Evolutionary conservation across 805 yeast genomes (phyloP), one percentile per base, ranked within the genome.

Genomic region (Wickerhamomyces tratensis): DNA sequence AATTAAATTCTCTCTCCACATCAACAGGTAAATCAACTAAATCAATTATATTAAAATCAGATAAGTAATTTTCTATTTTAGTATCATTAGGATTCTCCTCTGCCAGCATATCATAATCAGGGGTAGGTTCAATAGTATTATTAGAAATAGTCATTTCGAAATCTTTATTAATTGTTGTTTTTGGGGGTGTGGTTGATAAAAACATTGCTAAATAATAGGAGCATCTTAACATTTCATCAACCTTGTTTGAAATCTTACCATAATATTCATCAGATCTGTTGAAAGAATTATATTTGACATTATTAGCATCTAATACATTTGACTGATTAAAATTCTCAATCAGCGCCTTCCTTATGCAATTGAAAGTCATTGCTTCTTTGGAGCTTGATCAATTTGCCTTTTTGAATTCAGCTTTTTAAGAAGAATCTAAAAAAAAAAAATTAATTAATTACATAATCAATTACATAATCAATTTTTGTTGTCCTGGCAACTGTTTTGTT

Each of bases 1-100:
- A 39, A 38, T 51, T 50, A 26, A 51, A 42, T 20, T 48, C 52
- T 1, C 52, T 41, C 20, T 51, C 55, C 11, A 40, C 35, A 4
- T 38, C 37, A 6, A 44, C 39, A 13, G 52, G 49, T 1, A 51
- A 41, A 12, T 45, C 39, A 11, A 46, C 46, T 10, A 51, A 37
- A 10, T 39, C 37, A n/a, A 41, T 33, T 9, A 41, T 33, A 3
- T 35, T 35, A 5, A 39, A 15, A 7, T 25, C 31, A 8, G 40
- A 13, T 5, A 31, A 30, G 12, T n/a, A 6, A 3, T 26, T 6
- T 7, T 7, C n/a, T 10, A 7, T 2, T 13, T 36, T 20, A 1
- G 30, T 41, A 34, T 44, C 49, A 35, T 25, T 40, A 25, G 20
- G 2, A 20, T 44, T 44, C 44, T 10, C 41, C 39, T 9, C 39